Conservation (phyloP, 176 grass and related monocot genomes). For the Carex pumila region DNA sequence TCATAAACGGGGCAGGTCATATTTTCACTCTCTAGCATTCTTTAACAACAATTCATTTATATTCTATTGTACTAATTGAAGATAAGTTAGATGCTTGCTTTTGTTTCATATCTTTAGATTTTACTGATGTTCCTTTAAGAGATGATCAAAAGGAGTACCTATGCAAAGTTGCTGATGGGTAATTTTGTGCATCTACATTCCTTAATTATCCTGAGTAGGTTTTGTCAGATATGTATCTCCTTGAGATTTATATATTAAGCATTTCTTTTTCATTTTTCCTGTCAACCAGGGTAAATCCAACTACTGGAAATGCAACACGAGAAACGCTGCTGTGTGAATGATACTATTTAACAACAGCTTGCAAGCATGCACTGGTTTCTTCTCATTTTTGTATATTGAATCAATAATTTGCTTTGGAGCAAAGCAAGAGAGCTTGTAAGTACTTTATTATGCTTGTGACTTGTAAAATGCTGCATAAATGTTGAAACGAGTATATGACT, state of each 20-base stretch:
- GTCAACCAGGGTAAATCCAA: constrained; percentile 54
- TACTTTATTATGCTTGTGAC: background rate
- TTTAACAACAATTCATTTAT: background rate
- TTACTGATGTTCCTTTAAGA: constrained; percentile 71
- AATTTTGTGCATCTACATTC: background rate
- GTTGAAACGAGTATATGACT: background rate
- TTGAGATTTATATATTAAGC: background rate
- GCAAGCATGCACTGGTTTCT: background rate
- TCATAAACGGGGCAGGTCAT: constrained; percentile 64
- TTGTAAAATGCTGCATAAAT: constrained; percentile 1
- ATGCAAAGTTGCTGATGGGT: constrained; percentile 81
- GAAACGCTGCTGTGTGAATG: constrained; percentile 69
- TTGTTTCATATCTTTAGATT: constrained; percentile 30
- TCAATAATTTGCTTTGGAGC: background rate
- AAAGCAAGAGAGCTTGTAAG: background rate
- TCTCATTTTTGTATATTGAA: constrained; percentile 7
- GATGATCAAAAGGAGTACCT: constrained; percentile 73
- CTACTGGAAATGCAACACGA: constrained; percentile 64
- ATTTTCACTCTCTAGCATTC: background rate
- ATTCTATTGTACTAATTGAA: background rate
- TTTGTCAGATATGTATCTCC: background rate
- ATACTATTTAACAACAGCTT: constrained; percentile 8
- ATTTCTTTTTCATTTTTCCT: background rate
- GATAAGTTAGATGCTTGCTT: background rate
- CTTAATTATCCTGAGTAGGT: background rate